phyloP scores from a whole-genome alignment of 2,329 filamentous ascomycete genomes.

The Xylaria sp. region DNA sequence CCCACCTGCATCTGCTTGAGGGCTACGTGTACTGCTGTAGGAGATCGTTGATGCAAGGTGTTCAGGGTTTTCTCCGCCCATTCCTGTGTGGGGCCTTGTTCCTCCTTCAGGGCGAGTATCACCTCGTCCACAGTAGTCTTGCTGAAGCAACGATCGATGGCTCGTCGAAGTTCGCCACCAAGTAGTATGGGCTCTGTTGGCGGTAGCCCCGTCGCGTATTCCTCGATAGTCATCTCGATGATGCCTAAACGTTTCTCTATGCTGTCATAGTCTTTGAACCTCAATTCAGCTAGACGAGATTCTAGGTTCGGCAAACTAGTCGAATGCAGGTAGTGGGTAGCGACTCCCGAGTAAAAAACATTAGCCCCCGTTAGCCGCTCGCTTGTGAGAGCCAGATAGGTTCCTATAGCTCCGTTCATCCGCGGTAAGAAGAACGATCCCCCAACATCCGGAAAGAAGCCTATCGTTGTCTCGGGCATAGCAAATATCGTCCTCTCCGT shows the following conservation, averaged over 20 bases:
- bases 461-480: slow-evolving; percentile 98
- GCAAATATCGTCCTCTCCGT: slow-evolving; percentile 96
- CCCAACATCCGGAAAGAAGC: slow-evolving; percentile 98
- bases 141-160: slow-evolving; percentile 86
- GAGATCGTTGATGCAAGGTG: slow-evolving; percentile 81
- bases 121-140: slow-evolving; percentile 76
- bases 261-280: slow-evolving; percentile 81
- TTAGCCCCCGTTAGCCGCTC: slow-evolving; percentile 84
- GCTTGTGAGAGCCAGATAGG: slow-evolving; percentile 92
- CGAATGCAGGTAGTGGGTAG: slow-evolving; percentile 96
- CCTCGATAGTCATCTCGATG: slow-evolving; percentile 89
- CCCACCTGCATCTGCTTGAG: slow-evolving; percentile 84
- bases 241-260: slow-evolving; percentile 71
- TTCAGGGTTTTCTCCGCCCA: slow-evolving; percentile 84
- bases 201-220: slow-evolving; percentile 88
- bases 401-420: slow-evolving; percentile 86
- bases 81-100: slow-evolving; percentile 63
- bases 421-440: slow-evolving; percentile 95
- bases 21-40: slow-evolving; percentile 86
- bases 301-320: slow-evolving; percentile 84
- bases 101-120: slow-evolving; percentile 71
- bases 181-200: slow-evolving; percentile 75
- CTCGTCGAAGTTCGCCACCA: slow-evolving; percentile 75
- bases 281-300: slow-evolving; percentile 85
- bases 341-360: slow-evolving; percentile 88